Base-by-base conservation (phyloP, 2,329 filamentous ascomycete species). In the Botrytis squamosa region DNA sequence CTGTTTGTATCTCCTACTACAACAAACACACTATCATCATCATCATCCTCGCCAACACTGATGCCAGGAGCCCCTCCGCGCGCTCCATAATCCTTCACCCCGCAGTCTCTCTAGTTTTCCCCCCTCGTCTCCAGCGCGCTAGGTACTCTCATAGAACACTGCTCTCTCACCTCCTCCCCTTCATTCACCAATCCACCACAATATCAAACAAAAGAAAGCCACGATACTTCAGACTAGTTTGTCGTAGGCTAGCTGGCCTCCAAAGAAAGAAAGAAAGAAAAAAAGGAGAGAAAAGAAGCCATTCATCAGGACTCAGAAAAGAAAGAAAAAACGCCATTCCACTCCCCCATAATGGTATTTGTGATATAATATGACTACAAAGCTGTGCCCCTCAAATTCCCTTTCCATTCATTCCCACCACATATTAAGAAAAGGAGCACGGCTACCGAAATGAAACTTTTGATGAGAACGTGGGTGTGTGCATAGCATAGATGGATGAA, bases 361-460 rank as follows among this genome's bases (percentile, higher is more conserved):
- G 71, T 75, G 75, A 75, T 75, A 76, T 73, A 73, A 71, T 77
- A 77, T 78, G 76, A 77, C 74, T 79, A 78, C 77, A 78, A 74
- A 73, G 69, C 65, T 68, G 65, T 70, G 67, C 67, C 38, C 52
- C 67, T 60, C 52, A 68, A 18, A 57, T 68, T 71, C 72, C 63
- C 75, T 70, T 70, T 73, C 46, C 74, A 67, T 71, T 44, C 74
- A 70, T 66, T 44, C 42, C 66, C 60, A 68, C 66, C 52, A 49
- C 57, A 44, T 59, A 59, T 46, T 75, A 67, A 52, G 57, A 46
- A 59, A 49, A 46, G 66, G 52, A 59, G 59, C 52, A 74, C 71
- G 62, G 57, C 67, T 65, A 59, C 71, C 71, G 63, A 71, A 73
- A 63, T 73, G 72, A 77, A 69, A 76, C 77, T 77, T 76, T 67